Base-by-base conservation (phyloP, 768 basidiomycete species). In the Boletus huronensis region DNA sequence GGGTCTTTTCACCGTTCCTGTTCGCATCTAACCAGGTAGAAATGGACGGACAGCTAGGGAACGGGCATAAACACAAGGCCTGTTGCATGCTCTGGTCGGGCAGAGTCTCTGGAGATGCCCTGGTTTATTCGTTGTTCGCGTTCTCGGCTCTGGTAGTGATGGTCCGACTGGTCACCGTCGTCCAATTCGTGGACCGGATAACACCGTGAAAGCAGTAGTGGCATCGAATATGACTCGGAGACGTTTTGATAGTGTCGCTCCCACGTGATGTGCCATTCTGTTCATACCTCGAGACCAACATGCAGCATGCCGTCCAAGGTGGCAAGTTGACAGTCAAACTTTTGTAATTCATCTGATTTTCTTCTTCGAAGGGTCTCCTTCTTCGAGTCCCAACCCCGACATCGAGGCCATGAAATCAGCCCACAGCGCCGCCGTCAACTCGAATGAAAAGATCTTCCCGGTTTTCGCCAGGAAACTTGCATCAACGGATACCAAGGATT, bases 391-490 rank as follows among this genome's bases (percentile, higher is more conserved):
- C 10, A 45, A 7, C n/a, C 3, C 38, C 23, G 47, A 54, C 29
- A 1, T 38, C 6, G 59, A 54, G 23, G 55, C 58, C 32, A 60
- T 59, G 52, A 65, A 57, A 39, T 34, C 54, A 31, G 58, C 58
- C 11, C 64, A 62, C 3, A 54, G 38, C 14, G 43, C 40, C 2
- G 71, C 67, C 34, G 52, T 70, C 9, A 56, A 10, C 31, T 51
- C 63, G 5, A 71, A 72, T 17, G 71, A 77, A 55, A 76, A 65
- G 52, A 67, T 75, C 38, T 77, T 79, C 47, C 64, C 65, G 0
- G 14, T 68, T 6, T 74, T 74, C 50, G 66, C 68, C 21, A 63
- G 54, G 36, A 75, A 66, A 52, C 66, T 78, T 29, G 57, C 64
- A 3, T 64, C 69, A 44, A 54, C 63, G 25, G 65, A 77, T 40